Conservation (phyloP, 176 grass and related monocot genomes). For the Panicum miliaceum region DNA sequence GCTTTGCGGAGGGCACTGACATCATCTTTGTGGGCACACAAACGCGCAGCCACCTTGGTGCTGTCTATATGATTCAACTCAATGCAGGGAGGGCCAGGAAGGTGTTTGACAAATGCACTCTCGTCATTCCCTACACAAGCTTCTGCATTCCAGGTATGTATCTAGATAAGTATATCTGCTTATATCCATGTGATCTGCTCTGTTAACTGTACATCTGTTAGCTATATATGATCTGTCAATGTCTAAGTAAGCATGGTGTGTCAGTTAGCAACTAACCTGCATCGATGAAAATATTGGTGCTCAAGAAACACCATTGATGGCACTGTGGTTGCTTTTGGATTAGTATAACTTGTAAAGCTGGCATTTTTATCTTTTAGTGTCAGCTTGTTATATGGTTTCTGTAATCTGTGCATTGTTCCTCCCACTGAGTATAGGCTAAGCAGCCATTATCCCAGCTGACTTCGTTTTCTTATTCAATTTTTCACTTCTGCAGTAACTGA, state of each 20-base stretch:
- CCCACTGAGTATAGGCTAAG: neutral
- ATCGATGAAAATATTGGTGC: neutral
- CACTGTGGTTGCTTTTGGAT: neutral
- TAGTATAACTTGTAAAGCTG: neutral
- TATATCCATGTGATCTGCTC: no score
- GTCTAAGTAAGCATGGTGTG: neutral
- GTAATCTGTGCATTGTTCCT: neutral
- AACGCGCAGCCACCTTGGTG: neutral
- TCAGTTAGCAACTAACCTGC: neutral
- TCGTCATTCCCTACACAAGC: neutral
- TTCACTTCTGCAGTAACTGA: neutral
- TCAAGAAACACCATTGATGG: neutral
- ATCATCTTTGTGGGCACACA: neutral
- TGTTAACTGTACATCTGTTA: no score
- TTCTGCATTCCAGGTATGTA: conserved; percentile 16
- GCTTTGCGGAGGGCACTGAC: neutral
- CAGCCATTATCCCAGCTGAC: neutral
- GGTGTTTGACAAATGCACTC: neutral
- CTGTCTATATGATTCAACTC: neutral
- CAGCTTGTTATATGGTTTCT: neutral
- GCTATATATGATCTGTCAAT: neutral
- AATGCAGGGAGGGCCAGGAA: neutral
- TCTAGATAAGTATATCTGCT: no score
- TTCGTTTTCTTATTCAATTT: neutral
- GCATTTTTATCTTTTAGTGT: neutral